These are phyloP conservation scores for Syzygium grande DNA, from an alignment of 345 rosid species.

Conservation along the genomic window DNA sequence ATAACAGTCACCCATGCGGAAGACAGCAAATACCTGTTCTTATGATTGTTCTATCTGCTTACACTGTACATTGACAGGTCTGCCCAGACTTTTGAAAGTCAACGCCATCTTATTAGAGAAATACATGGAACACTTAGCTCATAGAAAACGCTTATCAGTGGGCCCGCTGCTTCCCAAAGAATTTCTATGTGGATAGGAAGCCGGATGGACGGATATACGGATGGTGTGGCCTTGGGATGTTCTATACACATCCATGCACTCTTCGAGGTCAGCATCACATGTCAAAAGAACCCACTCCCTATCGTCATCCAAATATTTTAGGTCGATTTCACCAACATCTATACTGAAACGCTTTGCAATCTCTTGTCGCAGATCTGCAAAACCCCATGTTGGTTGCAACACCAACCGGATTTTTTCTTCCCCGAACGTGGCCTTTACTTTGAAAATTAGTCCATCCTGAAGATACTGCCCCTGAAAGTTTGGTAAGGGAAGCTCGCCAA, in stretches of 20 bases:
- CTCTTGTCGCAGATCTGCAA: conserved; percentile 46
- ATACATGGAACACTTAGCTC: background rate
- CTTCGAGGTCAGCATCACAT: conserved; percentile 75
- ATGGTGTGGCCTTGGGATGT: conserved; percentile 39
- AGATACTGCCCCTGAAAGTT: conserved; percentile 4
- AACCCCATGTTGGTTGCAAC: conserved; percentile 41
- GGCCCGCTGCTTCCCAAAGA: background rate
- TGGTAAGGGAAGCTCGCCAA: conserved; percentile 15
- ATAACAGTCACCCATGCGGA: background rate
- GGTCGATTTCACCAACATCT: conserved; percentile 31
- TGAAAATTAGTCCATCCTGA: conserved; percentile 10
- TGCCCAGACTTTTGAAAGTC: background rate
- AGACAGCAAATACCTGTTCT: background rate
- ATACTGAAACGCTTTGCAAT: conserved; percentile 46
- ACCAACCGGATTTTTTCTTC: conserved; percentile 60
- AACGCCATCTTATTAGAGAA: background rate
- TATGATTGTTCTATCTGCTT: background rate
- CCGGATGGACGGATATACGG: conserved; percentile 41
- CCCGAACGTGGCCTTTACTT: conserved; percentile 62
- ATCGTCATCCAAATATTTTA: conserved; percentile 72
- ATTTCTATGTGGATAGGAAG: background rate
- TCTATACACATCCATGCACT: conserved; percentile 59
- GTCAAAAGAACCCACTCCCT: conserved; percentile 66
- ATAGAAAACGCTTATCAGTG: conserved; percentile 1
- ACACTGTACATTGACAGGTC: background rate